Base-by-base conservation (phyloP, 805 yeast genomes). In the Blastobotrys attinorum region DNA sequence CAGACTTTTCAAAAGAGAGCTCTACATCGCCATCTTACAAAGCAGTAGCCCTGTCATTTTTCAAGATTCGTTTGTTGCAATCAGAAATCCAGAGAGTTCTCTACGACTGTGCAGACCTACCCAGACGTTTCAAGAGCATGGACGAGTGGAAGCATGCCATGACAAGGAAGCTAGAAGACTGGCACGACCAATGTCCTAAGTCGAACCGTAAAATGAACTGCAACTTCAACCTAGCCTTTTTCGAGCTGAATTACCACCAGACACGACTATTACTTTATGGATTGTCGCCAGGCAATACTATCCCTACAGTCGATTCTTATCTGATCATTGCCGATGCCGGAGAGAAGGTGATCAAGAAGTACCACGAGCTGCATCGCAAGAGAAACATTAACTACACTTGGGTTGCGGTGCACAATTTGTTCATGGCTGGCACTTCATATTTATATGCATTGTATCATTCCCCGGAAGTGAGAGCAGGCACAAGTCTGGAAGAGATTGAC, bases 341-440 rank as follows among this genome's bases (percentile, higher is more conserved):
- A 1, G 74, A 73, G 51, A 81, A 80, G 36, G 73, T 86, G 29
- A 80, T 87, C 42, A 64, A 69, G 27, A 72, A 79, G 23, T 88
- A 84, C 58, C 65, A 72, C 40, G 74, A 73, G 41, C 63, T 88
- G 31, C 75, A 73, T 51, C 60, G 66, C n/a, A 70, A 70, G 22
- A 75, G 74, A 53, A 68, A 75, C 38, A 72, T 87, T 47, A 86
- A 86, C 60, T 88, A 84, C 61, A 85, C 96, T 0, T 88, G 96
- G 96, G 89, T 88, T 1, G 92, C 94, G 0, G 89, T 86, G 2
- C 95, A 87, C 60, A 87, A 86, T 58, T 66, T 86, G 43, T 86
- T 86, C 58, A 81, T 84, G 83, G 89, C 95, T 0, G 94, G 95
- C 0, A 82, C 90, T 22, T 82, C 95, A 1, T 87, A 78, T 53